Evolutionary conservation across 1,139 yeast species (phyloP).

Genomic region (Yarrowia galli): DNA sequence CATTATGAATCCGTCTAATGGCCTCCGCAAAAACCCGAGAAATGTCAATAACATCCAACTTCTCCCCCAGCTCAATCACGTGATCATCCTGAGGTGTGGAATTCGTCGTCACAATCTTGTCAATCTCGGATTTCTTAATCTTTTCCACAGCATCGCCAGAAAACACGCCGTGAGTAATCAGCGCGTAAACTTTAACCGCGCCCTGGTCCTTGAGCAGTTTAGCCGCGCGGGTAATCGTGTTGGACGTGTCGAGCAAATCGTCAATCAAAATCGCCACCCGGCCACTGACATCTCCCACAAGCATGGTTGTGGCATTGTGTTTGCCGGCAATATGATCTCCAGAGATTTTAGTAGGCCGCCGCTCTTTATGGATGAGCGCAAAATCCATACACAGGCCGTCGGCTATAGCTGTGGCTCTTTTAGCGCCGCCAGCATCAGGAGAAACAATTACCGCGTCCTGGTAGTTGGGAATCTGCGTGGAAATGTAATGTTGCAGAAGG

Average conservation of each 20-base stretch:
- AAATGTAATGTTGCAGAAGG: constrained; percentile 78
- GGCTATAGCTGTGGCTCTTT: constrained; percentile 92
- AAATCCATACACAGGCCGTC: constrained; percentile 88
- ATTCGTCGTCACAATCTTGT: constrained; percentile 88
- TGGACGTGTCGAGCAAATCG: constrained; percentile 93
- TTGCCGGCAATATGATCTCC: constrained; percentile 42
- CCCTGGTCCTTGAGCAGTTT: constrained; percentile 91
- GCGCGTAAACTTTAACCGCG: constrained; percentile 82
- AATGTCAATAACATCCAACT: constrained; percentile 84
- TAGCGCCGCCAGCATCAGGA: constrained; percentile 98
- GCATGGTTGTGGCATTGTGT: constrained; percentile 73
- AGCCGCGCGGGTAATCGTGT: constrained; percentile 91
- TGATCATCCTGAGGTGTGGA: constrained; percentile 84
- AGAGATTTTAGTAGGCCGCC: constrained; percentile 56
- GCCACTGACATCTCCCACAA: constrained; percentile 90
- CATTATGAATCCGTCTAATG: constrained; percentile 93
- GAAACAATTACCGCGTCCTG: constrained; percentile 86
- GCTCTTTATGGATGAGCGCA: constrained; percentile 95
- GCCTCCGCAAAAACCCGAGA: constrained; percentile 91
- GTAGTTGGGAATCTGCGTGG: constrained; percentile 73
- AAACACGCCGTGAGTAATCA: constrained; percentile 92
- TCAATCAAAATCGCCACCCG: constrained; percentile 87
- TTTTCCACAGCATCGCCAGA: constrained; percentile 89
- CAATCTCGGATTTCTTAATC: constrained; percentile 72
- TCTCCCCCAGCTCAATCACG: constrained; percentile 59